Evolutionary conservation across 2,329 filamentous ascomycete species (phyloP), one percentile per base, ranked within the genome.

Genomic region (Colletotrichum destructivum): DNA sequence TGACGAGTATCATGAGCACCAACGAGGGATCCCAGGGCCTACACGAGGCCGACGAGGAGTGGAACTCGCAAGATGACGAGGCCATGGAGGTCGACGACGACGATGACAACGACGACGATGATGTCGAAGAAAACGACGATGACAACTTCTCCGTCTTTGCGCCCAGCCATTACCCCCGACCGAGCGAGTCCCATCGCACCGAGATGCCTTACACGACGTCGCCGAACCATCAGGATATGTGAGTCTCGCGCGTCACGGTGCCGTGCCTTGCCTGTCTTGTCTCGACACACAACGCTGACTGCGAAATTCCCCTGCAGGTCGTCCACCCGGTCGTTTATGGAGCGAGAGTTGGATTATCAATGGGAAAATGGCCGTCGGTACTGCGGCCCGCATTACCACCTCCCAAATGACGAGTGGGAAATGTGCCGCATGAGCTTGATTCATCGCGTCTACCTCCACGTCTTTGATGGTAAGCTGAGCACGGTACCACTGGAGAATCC

Each of bases 351-450:
- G 42, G 86, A 90, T 76, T 88, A 88, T 74, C 83, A 88, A 66
- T 82, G 87, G 72, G 89, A 92, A 73, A 88, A 92, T 79, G 89
- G 86, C 54, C 88, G 91, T 26, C 86, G 91, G 74, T 91, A 90
- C 77, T 90, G 91, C 76, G 84, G 87, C 44, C 84, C 85, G 44
- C 66, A 71, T 35, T 92, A 92, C 76, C 90, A 85, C 78, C 90
- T 92, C 86, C 91, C 91, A 16, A 92, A 91, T 78, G 91, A 92
- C 75, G 88, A 91, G 56, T 81, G 85, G 56, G 91, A 93, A 77
- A 89, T 92, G 78, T 88, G 89, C 56, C 88, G 91, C 52, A 79
- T 91, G 62, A 87, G 88, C 69, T 83, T 93, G 63, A 82, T 89
- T 49, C 90, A 93, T 74, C 89, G 92, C 77, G 87, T 92, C 57